Evolutionary conservation across 352 stramenopile genomes (phyloP), one percentile per base, ranked within the genome.

Genomic region (Elongisporangium prolatum): DNA sequence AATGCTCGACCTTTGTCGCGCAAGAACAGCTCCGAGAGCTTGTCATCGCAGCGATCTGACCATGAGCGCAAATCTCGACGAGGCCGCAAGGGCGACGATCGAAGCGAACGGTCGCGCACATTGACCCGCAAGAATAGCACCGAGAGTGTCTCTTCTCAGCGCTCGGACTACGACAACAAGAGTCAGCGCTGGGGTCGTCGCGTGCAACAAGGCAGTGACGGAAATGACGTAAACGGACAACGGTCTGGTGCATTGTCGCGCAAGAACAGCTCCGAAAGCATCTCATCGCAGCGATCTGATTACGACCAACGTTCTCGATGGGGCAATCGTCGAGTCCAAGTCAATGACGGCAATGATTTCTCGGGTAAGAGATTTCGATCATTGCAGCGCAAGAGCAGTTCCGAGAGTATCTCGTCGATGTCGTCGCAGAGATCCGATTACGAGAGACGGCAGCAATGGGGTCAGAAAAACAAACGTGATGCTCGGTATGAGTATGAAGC

Each of bases 91-190:
- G 48, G 11, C 18, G 48, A 25, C 13, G 18, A 52, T n/a, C 48
- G 21, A 10, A 21, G 16, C 21, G 28, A 28, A 50, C 4, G 53
- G 54, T 16, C 63, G 60, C 21, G n/a, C 20, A 37, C 28, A 14
- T 40, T 40, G 37, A 66, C 59, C 2, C 66, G 76, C 24, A 86
- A 86, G 64, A 80, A 80, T 60, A 86, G 76, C 59, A 65, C 65
- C 16, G 76, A 86, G 50, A 85, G 75, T 25, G 65, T 84, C 14
- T 79, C 67, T 6, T 84, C 74, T 7, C 74, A 78, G 44, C 69
- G 69, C 11, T 86, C 76, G 18, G 75, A 79, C 16, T 62, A 68
- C 24, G 79, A 70, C 38, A 72, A 84, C 21, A 59, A 25, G n/a
- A 69, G 60, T 24, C 50, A 61, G 22, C 66, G 69, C 21, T 69